These are phyloP conservation scores for Cutaneotrichosporon sp. DNA, from an alignment of 1,284 basidiomycete genomes.

Conservation along the genomic window DNA sequence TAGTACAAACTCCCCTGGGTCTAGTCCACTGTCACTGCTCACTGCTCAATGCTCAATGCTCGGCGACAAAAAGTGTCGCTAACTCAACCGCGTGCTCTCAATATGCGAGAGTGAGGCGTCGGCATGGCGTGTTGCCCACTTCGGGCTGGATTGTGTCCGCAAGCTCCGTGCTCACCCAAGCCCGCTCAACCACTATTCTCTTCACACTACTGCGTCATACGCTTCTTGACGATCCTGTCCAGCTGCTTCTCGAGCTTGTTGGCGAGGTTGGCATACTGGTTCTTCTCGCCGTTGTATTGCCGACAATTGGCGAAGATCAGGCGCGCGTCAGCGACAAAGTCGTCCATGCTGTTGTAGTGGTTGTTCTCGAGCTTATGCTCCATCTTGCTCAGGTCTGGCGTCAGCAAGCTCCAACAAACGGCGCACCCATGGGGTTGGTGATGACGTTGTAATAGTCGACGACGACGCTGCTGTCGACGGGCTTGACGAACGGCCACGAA, in stretches of 20 bases:
- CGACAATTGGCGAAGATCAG: conserved; percentile 91
- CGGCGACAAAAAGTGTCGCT: no score
- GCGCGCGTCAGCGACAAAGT: conserved; percentile 76
- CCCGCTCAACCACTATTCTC: no score
- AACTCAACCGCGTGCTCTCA: no score
- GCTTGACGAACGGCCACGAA: conserved; percentile 68
- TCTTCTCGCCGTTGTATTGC: conserved; percentile 80
- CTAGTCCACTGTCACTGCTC: no score
- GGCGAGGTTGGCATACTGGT: conserved; percentile 83
- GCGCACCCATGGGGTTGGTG: conserved; percentile 87
- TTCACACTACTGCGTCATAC: conserved; percentile 26
- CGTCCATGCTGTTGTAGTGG: conserved; percentile 70
- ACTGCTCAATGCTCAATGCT: no score
- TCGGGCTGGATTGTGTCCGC: no score
- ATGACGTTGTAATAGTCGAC: conserved; percentile 89
- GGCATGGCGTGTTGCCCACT: no score
- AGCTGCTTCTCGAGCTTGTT: conserved; percentile 68
- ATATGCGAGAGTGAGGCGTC: no score
- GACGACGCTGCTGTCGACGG: conserved; percentile 78
- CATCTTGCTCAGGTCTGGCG: conserved; percentile 83
- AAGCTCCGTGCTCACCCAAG: no score
- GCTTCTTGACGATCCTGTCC: conserved; percentile 53
- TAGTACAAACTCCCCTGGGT: no score
- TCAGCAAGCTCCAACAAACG: background rate
- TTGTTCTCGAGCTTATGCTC: conserved; percentile 82